Evolutionary conservation across 495 filamentous ascomycete species (phyloP).

Genomic region (Cercophora scortea): DNA sequence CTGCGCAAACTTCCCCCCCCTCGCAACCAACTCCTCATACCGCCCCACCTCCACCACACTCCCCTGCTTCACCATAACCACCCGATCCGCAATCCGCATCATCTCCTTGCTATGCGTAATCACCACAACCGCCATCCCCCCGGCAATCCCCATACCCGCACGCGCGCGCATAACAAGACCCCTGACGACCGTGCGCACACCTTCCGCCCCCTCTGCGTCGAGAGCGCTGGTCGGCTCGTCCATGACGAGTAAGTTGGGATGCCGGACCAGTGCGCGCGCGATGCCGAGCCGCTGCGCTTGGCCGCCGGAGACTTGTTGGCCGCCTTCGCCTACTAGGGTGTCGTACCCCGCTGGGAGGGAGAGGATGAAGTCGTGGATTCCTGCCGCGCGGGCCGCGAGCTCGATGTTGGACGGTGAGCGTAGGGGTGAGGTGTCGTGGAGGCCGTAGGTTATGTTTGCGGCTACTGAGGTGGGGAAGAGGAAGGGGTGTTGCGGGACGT

Average conservation of each 20-base stretch:
- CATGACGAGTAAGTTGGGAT: slow-evolving; percentile 64
- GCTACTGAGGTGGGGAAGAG: slow-evolving; percentile 67
- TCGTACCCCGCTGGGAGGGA: slow-evolving; percentile 67
- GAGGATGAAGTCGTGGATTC: slow-evolving; percentile 72
- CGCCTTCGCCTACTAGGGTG: slow-evolving; percentile 72
- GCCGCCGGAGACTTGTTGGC: slow-evolving; percentile 67
- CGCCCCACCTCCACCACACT: slow-evolving; percentile 47
- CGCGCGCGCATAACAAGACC: slow-evolving; percentile 30
- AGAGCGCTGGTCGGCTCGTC: slow-evolving; percentile 85
- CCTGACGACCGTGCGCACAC: slow-evolving; percentile 57
- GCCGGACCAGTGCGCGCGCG: slow-evolving; percentile 66
- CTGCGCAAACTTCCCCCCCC: slow-evolving; percentile 2
- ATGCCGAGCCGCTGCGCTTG: slow-evolving; percentile 80
- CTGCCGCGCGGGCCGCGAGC: slow-evolving; percentile 56
- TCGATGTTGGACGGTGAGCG: slow-evolving; percentile 34
- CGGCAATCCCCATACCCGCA: neutral
- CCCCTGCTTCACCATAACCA: slow-evolving; percentile 65
- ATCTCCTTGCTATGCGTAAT: slow-evolving; percentile 76
- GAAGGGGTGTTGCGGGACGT: slow-evolving; percentile 72
- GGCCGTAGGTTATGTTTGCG: slow-evolving; percentile 76
- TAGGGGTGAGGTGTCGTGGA: slow-evolving; percentile 38
- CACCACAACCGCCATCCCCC: slow-evolving; percentile 50
- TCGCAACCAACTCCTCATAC: neutral
- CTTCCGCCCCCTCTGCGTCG: slow-evolving; percentile 60
- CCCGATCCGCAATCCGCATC: slow-evolving; percentile 67